phyloP scores from a whole-genome alignment of 176 grass and related monocot genomes.

The Triticum dicoccoides region DNA sequence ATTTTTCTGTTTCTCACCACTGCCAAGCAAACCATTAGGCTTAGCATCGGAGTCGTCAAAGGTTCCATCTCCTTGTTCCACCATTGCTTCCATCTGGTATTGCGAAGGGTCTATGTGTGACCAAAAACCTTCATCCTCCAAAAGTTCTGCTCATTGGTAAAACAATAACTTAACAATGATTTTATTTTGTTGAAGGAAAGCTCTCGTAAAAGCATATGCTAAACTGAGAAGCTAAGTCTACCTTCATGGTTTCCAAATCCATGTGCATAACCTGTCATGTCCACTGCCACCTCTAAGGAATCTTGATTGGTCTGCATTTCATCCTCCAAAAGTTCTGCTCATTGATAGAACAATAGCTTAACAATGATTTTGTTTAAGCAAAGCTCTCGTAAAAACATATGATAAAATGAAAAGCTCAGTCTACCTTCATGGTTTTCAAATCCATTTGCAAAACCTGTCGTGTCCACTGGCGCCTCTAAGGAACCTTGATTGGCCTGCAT shows the following conservation, averaged over 20 bases:
- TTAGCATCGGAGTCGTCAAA: slow-evolving; percentile 20
- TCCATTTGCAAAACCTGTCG: slow-evolving; percentile 23
- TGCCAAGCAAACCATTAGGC: slow-evolving; percentile 14
- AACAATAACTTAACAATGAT: background rate
- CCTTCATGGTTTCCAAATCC: slow-evolving; percentile 41
- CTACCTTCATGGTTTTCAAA: slow-evolving; percentile 48
- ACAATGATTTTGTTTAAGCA: background rate
- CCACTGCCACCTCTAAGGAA: slow-evolving; percentile 21
- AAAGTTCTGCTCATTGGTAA: slow-evolving; percentile 19
- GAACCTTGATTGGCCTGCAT: slow-evolving; percentile 42
- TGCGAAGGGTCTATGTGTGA: slow-evolving; percentile 26
- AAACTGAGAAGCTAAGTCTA: slow-evolving; percentile 20
- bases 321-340: slow-evolving; percentile 22
- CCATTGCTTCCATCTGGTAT: slow-evolving; percentile 31
- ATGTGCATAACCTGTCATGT: slow-evolving; percentile 25
- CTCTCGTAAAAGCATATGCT: background rate
- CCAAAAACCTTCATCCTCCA: slow-evolving; percentile 30
- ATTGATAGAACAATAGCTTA: slow-evolving; percentile 10
- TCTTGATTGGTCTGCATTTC: slow-evolving; percentile 38
- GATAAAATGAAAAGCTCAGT: background rate
- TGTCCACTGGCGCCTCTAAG: slow-evolving; percentile 15
- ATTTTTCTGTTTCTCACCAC: slow-evolving; percentile 19
- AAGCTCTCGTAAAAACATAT: background rate
- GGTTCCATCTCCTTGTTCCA: slow-evolving; percentile 25
- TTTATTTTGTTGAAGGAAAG: background rate